A percentile compares a stretch with the other conserved stretches of the same genome.
phyloP scores from a whole-genome alignment of 208 protist species.

The Angomonas ambiguus region DNA sequence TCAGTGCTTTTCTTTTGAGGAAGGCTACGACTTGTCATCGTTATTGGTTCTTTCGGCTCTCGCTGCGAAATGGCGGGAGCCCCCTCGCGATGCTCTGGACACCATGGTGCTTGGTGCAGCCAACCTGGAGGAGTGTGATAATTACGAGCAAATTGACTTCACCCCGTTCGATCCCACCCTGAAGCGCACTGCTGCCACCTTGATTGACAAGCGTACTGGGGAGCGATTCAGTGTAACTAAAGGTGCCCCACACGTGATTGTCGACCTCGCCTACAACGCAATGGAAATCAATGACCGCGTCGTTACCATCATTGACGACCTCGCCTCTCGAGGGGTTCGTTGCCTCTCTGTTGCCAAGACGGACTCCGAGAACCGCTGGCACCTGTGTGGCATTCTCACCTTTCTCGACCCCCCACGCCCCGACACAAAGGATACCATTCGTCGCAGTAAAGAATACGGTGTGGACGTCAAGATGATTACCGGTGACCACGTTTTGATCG shows the following conservation, averaged over 20 bases:
- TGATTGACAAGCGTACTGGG: slow-evolving; percentile 52
- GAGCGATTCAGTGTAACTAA: slow-evolving; percentile 81
- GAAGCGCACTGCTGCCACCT: slow-evolving; percentile 63
- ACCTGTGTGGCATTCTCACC: slow-evolving; percentile 84
- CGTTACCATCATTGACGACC: slow-evolving; percentile 62
- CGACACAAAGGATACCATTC: slow-evolving; percentile 89
- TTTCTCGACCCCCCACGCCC: slow-evolving; percentile 90
- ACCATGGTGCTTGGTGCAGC: slow-evolving; percentile 81
- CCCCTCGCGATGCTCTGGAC: slow-evolving; percentile 86
- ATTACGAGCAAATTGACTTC: slow-evolving; percentile 74
- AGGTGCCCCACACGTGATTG: slow-evolving; percentile 82
- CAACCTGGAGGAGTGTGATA: slow-evolving; percentile 77
- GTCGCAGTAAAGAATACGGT: slow-evolving; percentile 75
- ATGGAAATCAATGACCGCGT: slow-evolving; percentile 68
- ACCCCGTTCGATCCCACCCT: slow-evolving; percentile 56
- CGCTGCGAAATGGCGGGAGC: slow-evolving; percentile 89
- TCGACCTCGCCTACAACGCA: slow-evolving; percentile 66
- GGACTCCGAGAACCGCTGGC: slow-evolving; percentile 54
- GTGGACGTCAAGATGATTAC: slow-evolving; percentile 96
- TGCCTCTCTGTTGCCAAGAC: slow-evolving; percentile 68
- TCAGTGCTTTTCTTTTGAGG: slow-evolving; percentile 64
- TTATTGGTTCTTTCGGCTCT: slow-evolving; percentile 74
- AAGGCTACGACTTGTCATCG: slow-evolving; percentile 49
- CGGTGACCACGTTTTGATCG: slow-evolving; percentile 90
- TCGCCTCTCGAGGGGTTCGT: slow-evolving; percentile 61